Evolutionary conservation across 345 rosid genomes (phyloP), one percentile per base, ranked within the genome.

Genomic region (Populus euphratica): DNA sequence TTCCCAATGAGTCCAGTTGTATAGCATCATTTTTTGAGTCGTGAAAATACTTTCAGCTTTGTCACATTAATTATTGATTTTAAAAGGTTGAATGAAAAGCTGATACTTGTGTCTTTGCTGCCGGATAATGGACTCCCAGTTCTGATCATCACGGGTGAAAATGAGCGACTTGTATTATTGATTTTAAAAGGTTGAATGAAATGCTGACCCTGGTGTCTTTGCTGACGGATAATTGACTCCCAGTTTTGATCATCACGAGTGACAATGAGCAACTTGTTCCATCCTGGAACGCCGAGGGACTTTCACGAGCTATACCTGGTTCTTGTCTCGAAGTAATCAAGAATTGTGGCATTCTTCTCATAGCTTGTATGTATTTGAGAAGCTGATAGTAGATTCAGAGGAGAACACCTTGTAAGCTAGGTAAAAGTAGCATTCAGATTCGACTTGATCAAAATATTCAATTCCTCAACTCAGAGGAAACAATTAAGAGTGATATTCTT

Each of bases 261-360:
- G 97, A 95, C 72, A 82, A 85, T 52, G 99, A 93, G 80, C 89
- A 93, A 69, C 83, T 95, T 21, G 96, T 93, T 67, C 98, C 99
- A 29, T 78, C 97, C 35, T 93, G 99, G 98, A 95, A 93, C 82
- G 93, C 97, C 5, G 80, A 88, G 88, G 84, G 89, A 81, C 89
- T 94, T 73, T 75, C 94, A 29, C 78, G 65, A 77, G 96, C 91
- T 54, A 91, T 93, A 70, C 94, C 98, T 7, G 91, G 91, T 71
- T 90, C 96, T 17, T 79, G 81, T 66, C 81, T 91, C 8, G 86
- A 91, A 86, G 88, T 92, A 33, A 86, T 95, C 35, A 84, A 89
- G 36, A 33, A 33, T 33, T 33, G 36, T 20, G 2, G 29, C 17
- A 7, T 27, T 8, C 17, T 50, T 20, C 25, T 21, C 33, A 41